Conservation (phyloP, 225 moss, liverwort and hornwort species). For the Marchantia paleacea region DNA sequence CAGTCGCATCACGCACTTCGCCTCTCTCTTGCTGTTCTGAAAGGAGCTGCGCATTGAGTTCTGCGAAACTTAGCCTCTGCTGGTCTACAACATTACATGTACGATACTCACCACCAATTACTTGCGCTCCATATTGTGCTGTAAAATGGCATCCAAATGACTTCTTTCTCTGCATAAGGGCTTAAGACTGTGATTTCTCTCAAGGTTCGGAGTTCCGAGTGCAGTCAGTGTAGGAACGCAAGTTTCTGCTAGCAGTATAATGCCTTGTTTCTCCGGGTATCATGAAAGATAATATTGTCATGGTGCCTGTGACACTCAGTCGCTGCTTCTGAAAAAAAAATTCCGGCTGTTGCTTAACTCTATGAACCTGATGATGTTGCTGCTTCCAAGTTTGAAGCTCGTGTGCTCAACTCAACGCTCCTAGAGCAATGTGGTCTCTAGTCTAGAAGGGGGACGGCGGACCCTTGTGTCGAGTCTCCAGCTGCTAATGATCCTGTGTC, state of each 20-base stretch:
- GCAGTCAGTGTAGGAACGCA: neutral
- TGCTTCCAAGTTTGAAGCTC: neutral
- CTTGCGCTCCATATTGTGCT: slow-evolving; percentile 11
- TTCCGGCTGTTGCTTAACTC: neutral
- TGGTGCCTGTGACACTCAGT: neutral
- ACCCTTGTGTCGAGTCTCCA: neutral
- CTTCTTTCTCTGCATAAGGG: neutral
- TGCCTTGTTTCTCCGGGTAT: slow-evolving; percentile 3
- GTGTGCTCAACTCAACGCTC: neutral
- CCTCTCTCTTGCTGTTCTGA: slow-evolving; percentile 9
- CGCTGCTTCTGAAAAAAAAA: slow-evolving; percentile 1
- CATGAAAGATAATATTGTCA: neutral
- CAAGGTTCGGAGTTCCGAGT: neutral
- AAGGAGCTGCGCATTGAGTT: slow-evolving; percentile 18
- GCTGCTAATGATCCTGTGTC: neutral
- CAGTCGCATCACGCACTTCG: neutral
- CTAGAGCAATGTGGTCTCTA: neutral
- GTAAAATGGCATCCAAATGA: slow-evolving; percentile 20
- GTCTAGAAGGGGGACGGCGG: neutral
- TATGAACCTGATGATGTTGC: neutral
- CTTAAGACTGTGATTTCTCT: neutral
- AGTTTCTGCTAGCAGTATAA: slow-evolving; percentile 9
- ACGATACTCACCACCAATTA: slow-evolving; percentile 21
- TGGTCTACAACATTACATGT: slow-evolving; percentile 44
- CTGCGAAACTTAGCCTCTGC: slow-evolving; percentile 6